These are phyloP conservation scores for Backusella sp. DNA, from an alignment of 192 early-diverging fungal species.

Conservation along the genomic window DNA sequence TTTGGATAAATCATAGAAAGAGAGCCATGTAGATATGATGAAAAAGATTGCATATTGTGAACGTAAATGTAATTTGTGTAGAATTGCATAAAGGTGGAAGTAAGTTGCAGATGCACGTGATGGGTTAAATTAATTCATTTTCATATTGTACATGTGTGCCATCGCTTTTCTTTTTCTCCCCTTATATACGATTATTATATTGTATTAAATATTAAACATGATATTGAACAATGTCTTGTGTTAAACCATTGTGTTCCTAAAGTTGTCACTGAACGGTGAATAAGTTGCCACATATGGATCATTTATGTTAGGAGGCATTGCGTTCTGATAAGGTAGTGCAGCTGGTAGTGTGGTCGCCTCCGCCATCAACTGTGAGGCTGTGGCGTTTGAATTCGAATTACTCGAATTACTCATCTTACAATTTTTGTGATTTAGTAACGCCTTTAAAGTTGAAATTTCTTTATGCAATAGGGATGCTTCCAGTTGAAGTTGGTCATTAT, in stretches of 20 bases:
- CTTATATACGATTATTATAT: not conserved
- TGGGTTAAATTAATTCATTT: not conserved
- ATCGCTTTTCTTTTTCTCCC: not conserved
- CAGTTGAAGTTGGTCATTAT: conserved; percentile 62
- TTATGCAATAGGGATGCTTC: conserved; percentile 61
- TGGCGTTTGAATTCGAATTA: not conserved
- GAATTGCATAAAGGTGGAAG: not conserved
- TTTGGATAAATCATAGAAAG: conserved; percentile 2
- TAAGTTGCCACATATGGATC: not conserved
- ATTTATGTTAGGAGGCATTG: not conserved
- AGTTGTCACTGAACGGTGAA: not conserved
- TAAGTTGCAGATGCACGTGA: not conserved
- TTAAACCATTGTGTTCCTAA: conserved; percentile 8
- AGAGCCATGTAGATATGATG: not conserved
- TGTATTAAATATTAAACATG: not conserved
- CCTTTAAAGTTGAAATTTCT: conserved; percentile 71
- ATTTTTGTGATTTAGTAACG: conserved; percentile 75
- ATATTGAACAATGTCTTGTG: not conserved
- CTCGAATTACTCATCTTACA: conserved; percentile 40
- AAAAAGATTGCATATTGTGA: not conserved
- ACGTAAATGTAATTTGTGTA: not conserved
- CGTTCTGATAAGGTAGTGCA: not conserved
- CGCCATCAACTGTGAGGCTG: not conserved
- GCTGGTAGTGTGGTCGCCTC: not conserved
- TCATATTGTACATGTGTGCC: not conserved